A percentile compares a stretch with the other conserved stretches of the same genome.
These are phyloP conservation scores for Inga leiocalycina DNA, from an alignment of 306 rosid genomes.

Conservation along the genomic window DNA sequence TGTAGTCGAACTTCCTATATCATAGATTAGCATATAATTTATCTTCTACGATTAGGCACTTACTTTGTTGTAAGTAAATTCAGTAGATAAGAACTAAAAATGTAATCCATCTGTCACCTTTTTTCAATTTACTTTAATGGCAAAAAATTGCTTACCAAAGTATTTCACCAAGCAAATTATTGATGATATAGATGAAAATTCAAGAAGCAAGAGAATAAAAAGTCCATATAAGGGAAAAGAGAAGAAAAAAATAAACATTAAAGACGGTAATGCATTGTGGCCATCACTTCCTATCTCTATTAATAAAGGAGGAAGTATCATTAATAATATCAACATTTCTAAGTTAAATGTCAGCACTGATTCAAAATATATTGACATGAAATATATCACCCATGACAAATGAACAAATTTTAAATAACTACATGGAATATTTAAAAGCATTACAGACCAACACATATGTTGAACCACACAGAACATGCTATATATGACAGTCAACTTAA, in stretches of 20 bases:
- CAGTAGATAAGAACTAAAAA: not conserved
- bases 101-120: not conserved
- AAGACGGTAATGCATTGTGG: not conserved
- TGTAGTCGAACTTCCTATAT: not conserved
- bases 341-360: not conserved
- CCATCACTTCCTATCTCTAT: not conserved
- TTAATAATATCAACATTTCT: not conserved
- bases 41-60: not conserved
- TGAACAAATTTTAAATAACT: constrained; percentile 4
- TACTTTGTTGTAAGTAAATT: not conserved
- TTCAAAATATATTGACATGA: not conserved
- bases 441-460: not conserved
- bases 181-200: no score
- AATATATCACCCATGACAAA: not conserved
- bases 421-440: not conserved
- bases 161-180: not conserved
- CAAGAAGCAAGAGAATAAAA: not conserved
- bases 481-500: not conserved
- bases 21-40: not conserved
- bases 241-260: not conserved
- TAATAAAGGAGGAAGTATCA: not conserved
- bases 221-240: not conserved
- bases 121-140: not conserved
- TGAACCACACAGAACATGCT: constrained; percentile 3
- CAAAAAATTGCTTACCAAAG: not conserved